These are phyloP conservation scores for Litsea cubeba DNA, from an alignment of 164 flowering plant genomes.

Conservation along the genomic window DNA sequence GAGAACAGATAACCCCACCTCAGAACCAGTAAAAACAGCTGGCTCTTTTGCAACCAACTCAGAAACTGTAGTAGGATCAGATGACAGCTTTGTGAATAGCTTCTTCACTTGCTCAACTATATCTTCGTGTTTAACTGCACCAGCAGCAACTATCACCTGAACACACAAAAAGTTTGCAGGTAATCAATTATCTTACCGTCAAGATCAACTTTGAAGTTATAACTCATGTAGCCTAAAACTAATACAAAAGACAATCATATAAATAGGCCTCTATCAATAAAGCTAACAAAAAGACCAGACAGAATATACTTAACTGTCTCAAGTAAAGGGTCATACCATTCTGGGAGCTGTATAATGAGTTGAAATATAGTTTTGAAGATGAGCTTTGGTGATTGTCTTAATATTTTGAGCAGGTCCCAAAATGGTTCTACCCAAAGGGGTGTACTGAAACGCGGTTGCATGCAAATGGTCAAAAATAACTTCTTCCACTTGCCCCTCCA, in stretches of 20 bases:
- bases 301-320: neutral
- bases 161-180: constrained; percentile 5
- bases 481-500: constrained; percentile 84
- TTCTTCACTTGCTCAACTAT: constrained; percentile 81
- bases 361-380: constrained; percentile 69
- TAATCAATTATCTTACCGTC: neutral
- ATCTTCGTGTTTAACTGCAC: constrained; percentile 94
- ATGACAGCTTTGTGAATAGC: constrained; percentile 71
- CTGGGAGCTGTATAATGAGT: constrained; percentile 91
- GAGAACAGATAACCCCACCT: constrained; percentile 42
- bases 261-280: neutral
- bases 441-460: constrained; percentile 94
- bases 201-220: neutral
- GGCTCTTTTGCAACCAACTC: constrained; percentile 76
- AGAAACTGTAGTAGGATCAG: constrained; percentile 70
- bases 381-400: constrained; percentile 57
- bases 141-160: constrained; percentile 90
- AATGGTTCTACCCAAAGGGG: constrained; percentile 91
- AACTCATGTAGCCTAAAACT: neutral
- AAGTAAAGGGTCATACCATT: constrained; percentile 47
- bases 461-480: constrained; percentile 97
- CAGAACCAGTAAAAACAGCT: constrained; percentile 90
- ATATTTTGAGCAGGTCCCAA: constrained; percentile 90
- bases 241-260: neutral
- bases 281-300: neutral